Percentiles rank a stretch among this genome's conserved stretches.
Conservation (phyloP, 2,329 filamentous ascomycete genomes). For the Beauveria brongniartii region DNA sequence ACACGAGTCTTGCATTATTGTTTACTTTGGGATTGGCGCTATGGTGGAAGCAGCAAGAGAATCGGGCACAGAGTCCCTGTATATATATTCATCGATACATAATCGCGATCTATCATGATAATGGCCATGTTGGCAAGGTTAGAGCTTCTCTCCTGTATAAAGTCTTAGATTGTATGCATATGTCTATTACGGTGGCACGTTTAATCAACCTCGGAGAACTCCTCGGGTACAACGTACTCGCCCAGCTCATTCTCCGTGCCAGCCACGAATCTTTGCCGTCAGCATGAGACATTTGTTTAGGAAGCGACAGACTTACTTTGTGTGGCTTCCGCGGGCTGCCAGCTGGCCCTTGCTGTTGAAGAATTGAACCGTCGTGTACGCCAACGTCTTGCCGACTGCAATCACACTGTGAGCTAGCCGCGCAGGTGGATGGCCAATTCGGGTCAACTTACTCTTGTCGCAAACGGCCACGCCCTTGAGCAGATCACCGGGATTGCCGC, state of each 20-base stretch:
- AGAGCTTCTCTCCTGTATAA: neutral
- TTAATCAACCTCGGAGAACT: conserved; percentile 27
- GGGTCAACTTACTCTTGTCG: conserved; percentile 46
- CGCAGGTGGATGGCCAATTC: too few relatives aligned
- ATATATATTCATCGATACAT: neutral
- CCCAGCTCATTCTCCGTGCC: conserved; percentile 29
- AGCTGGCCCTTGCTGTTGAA: conserved; percentile 50
- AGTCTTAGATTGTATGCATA: neutral
- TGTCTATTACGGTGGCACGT: neutral
- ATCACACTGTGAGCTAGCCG: neutral
- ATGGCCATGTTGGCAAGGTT: neutral
- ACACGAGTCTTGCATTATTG: neutral
- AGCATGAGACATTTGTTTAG: neutral
- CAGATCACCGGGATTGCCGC: conserved; percentile 48
- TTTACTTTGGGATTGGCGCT: neutral
- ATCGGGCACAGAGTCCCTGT: neutral
- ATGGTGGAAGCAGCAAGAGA: neutral
- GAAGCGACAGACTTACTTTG: conserved; percentile 40
- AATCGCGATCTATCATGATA: neutral
- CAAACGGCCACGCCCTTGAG: conserved; percentile 49
- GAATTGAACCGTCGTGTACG: conserved; percentile 53
- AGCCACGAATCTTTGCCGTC: conserved; percentile 32
- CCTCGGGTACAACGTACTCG: conserved; percentile 28
- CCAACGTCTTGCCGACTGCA: conserved; percentile 54
- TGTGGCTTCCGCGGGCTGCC: conserved; percentile 56